A percentile compares a stretch with the other conserved stretches of the same genome.
These are phyloP conservation scores for Mimosa pudica DNA, from an alignment of 306 rosid species.

Conservation along the genomic window DNA sequence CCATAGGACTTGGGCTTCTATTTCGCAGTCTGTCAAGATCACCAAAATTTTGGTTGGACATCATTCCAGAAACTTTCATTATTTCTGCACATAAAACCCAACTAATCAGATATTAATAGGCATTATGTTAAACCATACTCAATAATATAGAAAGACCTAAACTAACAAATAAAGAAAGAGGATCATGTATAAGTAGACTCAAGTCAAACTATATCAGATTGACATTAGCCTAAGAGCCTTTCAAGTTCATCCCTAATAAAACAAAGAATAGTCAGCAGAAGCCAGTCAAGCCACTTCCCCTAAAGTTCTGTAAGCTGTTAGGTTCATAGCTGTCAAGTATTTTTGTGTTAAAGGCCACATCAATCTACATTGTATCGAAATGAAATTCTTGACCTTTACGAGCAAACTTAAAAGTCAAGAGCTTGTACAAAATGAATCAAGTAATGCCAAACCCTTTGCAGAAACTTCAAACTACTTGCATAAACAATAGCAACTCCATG, in stretches of 20 bases:
- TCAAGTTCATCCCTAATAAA: slow-evolving; percentile 10
- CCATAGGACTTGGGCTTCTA: slow-evolving; percentile 55
- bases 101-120: slow-evolving; percentile 36
- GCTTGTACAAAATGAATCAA: background rate
- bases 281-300: slow-evolving; percentile 15
- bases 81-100: slow-evolving; percentile 72
- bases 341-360: slow-evolving; percentile 24
- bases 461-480: slow-evolving; percentile 22
- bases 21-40: slow-evolving; percentile 95
- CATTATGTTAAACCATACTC: slow-evolving; percentile 18
- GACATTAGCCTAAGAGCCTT: background rate
- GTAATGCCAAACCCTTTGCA: background rate
- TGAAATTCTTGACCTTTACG: background rate
- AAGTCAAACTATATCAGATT: slow-evolving; percentile 6
- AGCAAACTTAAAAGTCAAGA: background rate
- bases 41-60: slow-evolving; percentile 96
- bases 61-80: slow-evolving; percentile 89
- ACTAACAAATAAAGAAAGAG: background rate
- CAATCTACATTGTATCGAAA: background rate
- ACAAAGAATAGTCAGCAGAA: background rate
- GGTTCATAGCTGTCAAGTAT: slow-evolving; percentile 24
- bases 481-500: slow-evolving; percentile 8
- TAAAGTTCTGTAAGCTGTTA: background rate
- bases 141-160: slow-evolving; percentile 10
- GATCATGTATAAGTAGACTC: background rate